Conservation (phyloP, 805 yeast genomes). For the Starmerella powellii region DNA sequence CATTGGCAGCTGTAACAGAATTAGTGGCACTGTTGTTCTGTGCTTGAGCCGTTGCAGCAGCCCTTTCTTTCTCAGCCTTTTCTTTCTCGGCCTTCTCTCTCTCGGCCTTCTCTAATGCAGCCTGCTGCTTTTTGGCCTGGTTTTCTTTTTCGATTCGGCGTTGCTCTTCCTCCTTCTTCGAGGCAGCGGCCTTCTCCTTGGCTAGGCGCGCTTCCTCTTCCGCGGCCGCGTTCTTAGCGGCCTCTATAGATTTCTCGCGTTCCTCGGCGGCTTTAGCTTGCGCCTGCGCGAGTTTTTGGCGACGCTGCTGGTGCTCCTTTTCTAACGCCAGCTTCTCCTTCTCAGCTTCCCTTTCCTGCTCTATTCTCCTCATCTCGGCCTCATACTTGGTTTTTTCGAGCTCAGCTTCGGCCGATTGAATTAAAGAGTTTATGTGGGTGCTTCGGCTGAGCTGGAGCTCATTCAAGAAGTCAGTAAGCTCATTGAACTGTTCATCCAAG, state of each 20-base stretch:
- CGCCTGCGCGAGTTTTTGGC: background rate
- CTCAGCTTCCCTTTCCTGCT: constrained; percentile 1
- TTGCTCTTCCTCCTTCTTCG: constrained; percentile 7
- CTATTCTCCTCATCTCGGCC: background rate
- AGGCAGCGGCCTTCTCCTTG: constrained; percentile 9
- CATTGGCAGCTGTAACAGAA: too few species aligned
- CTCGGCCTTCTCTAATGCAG: constrained; percentile 26
- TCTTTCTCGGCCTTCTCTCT: constrained; percentile 1
- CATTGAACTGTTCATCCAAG: constrained; percentile 1
- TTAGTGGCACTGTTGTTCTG: too few species aligned
- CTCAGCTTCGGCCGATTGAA: background rate
- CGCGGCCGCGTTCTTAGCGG: constrained; percentile 5
- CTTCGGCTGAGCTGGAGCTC: constrained; percentile 3
- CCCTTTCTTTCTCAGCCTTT: constrained; percentile 17
- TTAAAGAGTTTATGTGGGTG: constrained; percentile 1
- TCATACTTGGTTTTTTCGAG: constrained; percentile 7
- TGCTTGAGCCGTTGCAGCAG: constrained; percentile 6
- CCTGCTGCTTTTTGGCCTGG: constrained; percentile 18
- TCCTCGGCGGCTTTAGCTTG: constrained; percentile 1
- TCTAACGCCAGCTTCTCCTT: constrained; percentile 1
- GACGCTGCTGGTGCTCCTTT: constrained; percentile 5
- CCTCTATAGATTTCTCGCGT: background rate
- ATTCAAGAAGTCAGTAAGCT: constrained; percentile 2
- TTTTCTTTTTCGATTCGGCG: too few species aligned
- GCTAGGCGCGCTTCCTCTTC: constrained; percentile 3